Evolutionary conservation across 345 rosid genomes (phyloP).

Genomic region (Aurinia saxatilis): DNA sequence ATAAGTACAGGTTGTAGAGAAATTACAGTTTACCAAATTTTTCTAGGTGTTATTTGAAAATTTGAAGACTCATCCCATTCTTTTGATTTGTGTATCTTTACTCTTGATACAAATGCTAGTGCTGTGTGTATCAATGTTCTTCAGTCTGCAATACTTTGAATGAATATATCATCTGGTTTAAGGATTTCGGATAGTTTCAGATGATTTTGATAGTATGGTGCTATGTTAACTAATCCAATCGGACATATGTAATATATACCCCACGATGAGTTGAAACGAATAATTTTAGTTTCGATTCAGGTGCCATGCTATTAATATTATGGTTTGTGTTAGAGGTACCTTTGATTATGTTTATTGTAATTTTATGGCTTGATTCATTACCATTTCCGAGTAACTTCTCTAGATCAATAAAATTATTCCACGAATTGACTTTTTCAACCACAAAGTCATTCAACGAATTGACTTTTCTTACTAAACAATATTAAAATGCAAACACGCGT

Average conservation of each 20-base stretch:
- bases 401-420: neutral
- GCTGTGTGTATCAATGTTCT: neutral
- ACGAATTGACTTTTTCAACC: neutral
- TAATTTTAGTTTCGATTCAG: too few species aligned
- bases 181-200: too few species aligned
- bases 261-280: too few species aligned
- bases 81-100: neutral
- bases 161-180: too few species aligned
- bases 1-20: conserved; percentile 14
- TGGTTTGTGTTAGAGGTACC: too few species aligned
- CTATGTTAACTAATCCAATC: too few species aligned
- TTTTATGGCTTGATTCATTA: neutral
- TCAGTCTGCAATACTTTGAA: too few species aligned
- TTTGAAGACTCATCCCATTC: neutral
- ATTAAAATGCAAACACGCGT: neutral
- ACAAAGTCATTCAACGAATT: neutral
- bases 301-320: too few species aligned
- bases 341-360: neutral
- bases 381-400: neutral
- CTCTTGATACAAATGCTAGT: neutral
- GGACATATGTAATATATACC: too few species aligned
- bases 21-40: neutral
- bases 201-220: neutral
- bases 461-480: neutral
- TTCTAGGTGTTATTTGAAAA: neutral